Evolutionary conservation across 2,329 filamentous ascomycete genomes (phyloP).

Genomic region (Raffaelea ambrosiae): DNA sequence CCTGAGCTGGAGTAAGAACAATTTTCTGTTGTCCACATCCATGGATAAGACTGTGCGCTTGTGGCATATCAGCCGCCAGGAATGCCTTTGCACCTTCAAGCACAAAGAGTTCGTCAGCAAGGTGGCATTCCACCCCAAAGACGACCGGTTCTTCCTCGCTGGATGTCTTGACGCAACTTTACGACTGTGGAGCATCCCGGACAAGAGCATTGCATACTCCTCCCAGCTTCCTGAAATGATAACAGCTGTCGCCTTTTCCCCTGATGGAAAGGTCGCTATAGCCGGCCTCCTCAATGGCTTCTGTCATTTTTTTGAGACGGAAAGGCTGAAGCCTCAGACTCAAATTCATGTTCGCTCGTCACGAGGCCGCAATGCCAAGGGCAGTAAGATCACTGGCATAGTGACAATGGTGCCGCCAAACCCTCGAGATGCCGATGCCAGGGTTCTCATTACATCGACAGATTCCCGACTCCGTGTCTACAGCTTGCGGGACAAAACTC

Average conservation of each 20-base stretch:
- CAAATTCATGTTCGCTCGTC: conserved; percentile 93
- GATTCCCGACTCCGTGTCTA: conserved; percentile 89
- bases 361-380: conserved; percentile 86
- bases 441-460: conserved; percentile 86
- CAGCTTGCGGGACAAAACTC: conserved; percentile 71
- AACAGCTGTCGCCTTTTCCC: conserved; percentile 87
- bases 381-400: conserved; percentile 95
- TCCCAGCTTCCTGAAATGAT: conserved; percentile 76
- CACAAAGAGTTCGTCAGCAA: conserved; percentile 94
- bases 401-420: conserved; percentile 37
- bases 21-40: conserved; percentile 87
- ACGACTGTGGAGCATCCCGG: conserved; percentile 91
- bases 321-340: conserved; percentile 72
- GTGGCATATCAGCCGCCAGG: conserved; percentile 79
- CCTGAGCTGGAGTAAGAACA: conserved; percentile 98
- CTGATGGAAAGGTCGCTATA: conserved; percentile 82
- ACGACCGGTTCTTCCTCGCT: conserved; percentile 94
- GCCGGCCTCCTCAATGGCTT: conserved; percentile 79
- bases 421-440: conserved; percentile 49
- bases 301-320: conserved; percentile 87
- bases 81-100: conserved; percentile 89
- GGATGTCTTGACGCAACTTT: conserved; percentile 85
- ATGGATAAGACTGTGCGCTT: conserved; percentile 97
- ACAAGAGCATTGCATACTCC: conserved; percentile 84
- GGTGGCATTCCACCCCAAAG: conserved; percentile 86